Evolutionary conservation across 2,329 filamentous ascomycete genomes (phyloP), one percentile per base, ranked within the genome.

Genomic region (Stemphylium beticola): DNA sequence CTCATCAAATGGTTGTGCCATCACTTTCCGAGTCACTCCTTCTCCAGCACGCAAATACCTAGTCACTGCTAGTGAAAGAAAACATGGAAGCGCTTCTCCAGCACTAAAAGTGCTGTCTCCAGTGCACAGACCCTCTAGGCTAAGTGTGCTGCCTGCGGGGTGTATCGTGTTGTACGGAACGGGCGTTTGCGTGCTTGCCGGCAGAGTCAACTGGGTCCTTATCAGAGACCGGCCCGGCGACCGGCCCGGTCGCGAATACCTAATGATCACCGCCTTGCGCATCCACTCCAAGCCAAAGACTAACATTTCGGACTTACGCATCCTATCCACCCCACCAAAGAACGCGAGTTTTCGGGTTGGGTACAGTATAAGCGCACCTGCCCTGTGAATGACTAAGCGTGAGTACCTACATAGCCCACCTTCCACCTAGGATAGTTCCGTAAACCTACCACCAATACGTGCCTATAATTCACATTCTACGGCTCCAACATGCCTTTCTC

Each of bases 221-320:
- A 20, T 36, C 41, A 15, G 34, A n/a, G 29, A 36, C 49, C 49
- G 49, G 49, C n/a, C 49, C 49, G 49, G 49, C 4, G 4, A 20
- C 43, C 12, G 24, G 24, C 22, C 39, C 29, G 24, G 32, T 22
- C 22, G 41, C 34, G 15, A 15, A n/a, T 15, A 26, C 37, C 10
- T 32, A 3, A 34, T 4, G 45, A 40, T 37, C 22, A 39, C 34
- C 26, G 26, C 26, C 36, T 20, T 22, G 15, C 22, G 20, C 31
- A 36, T 29, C n/a, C 37, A 4, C 12, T 18, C 11, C 22, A 14
- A 31, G 29, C 9, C 17, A 38, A 22, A 18, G 7, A 46, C 49
- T 20, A 39, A 14, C 8, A n/a, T 26, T 17, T 4, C 22, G 22
- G 22, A 24, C 4, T 24, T 24, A 14, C 26, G 20, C 20, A 29